These are phyloP conservation scores for Candida frijolesensis DNA, from an alignment of 1,139 yeast species.

Conservation along the genomic window DNA sequence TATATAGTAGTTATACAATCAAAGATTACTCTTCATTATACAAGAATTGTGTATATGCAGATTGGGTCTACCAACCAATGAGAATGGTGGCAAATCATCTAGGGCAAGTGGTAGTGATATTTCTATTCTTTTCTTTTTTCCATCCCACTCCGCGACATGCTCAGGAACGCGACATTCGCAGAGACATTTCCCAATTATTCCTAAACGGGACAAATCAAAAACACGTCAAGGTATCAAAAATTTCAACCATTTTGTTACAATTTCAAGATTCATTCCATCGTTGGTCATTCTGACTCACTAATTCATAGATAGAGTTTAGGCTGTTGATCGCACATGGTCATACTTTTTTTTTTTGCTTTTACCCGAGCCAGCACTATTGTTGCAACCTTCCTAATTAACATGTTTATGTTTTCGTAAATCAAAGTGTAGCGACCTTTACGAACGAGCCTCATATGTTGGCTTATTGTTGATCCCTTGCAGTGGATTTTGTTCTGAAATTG, in stretches of 20 bases:
- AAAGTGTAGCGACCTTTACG: neutral
- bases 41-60: no score
- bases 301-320: neutral
- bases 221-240: neutral
- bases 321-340: neutral
- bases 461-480: neutral
- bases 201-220: constrained; percentile 5
- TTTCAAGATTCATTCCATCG: neutral
- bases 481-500: neutral
- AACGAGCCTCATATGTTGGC: neutral
- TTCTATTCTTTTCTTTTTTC: neutral
- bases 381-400: constrained; percentile 1
- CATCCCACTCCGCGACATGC: neutral
- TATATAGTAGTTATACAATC: no score
- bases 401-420: constrained; percentile 3
- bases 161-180: constrained; percentile 3
- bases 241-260: constrained; percentile 1
- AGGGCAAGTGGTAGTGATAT: no score
- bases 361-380: neutral
- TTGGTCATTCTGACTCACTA: neutral
- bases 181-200: constrained; percentile 1
- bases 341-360: neutral
- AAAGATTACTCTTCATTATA: no score
- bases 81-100: no score
- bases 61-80: no score